These are phyloP conservation scores for Crithidia brevicula DNA, from an alignment of 208 protist species.

Conservation along the genomic window DNA sequence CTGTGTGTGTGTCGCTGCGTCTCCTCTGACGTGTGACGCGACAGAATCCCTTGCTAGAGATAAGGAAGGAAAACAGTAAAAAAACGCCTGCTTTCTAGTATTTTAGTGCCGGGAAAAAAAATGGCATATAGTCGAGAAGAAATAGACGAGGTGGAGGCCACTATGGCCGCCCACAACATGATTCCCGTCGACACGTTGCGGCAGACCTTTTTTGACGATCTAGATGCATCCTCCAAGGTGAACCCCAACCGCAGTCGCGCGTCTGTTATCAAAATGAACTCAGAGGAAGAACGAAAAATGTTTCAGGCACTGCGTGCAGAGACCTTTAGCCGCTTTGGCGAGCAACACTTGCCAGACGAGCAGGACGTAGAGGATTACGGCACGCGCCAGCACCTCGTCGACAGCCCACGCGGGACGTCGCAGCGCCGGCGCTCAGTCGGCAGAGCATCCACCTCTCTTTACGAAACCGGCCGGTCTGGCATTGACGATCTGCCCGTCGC, in stretches of 20 bases:
- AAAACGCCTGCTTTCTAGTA: too few species aligned
- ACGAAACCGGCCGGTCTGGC: neutral
- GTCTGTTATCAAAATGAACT: neutral
- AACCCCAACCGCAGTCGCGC: conserved; percentile 48
- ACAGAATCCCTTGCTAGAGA: too few species aligned
- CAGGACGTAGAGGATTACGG: neutral
- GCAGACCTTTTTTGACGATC: conserved; percentile 56
- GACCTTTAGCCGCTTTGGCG: conserved; percentile 9
- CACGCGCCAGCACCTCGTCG: conserved; percentile 1
- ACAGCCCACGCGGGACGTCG: conserved; percentile 8
- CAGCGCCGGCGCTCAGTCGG: neutral
- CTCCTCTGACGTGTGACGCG: too few species aligned
- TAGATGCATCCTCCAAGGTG: conserved; percentile 56
- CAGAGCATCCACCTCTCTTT: neutral
- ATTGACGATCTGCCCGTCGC: conserved; percentile 12
- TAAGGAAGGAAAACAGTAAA: too few species aligned
- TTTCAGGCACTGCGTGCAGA: conserved; percentile 18
- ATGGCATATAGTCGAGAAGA: conserved; percentile 15
- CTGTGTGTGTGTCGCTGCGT: too few species aligned
- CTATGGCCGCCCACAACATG: conserved; percentile 16
- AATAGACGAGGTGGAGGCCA: conserved; percentile 32
- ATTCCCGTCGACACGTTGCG: conserved; percentile 43
- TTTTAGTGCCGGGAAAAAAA: neutral
- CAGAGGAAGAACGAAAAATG: conserved; percentile 25
- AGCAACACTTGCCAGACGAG: conserved; percentile 6